These are phyloP conservation scores for Vaccinium corymbosum DNA, from an alignment of 148 eudicot genomes.

Conservation along the genomic window DNA sequence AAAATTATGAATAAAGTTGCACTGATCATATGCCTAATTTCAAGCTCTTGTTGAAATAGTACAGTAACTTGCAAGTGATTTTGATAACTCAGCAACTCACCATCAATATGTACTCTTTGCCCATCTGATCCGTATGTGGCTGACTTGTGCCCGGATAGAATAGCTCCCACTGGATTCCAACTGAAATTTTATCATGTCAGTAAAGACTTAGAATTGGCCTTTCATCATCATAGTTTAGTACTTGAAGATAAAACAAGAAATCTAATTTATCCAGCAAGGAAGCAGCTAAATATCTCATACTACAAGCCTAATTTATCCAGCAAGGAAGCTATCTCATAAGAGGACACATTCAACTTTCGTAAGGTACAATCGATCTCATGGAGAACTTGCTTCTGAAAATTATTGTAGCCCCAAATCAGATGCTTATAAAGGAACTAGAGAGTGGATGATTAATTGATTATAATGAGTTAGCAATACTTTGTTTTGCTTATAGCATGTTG, in stretches of 20 bases:
- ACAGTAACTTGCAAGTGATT: neutral
- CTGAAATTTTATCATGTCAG: conserved; percentile 30
- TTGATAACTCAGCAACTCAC: conserved; percentile 60
- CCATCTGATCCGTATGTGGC: conserved; percentile 76
- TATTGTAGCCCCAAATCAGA: neutral
- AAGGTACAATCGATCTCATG: neutral
- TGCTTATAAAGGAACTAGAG: neutral
- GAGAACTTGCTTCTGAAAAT: neutral
- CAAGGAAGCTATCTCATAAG: neutral
- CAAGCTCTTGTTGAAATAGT: neutral
- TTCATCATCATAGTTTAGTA: neutral
- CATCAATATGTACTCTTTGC: conserved; percentile 59
- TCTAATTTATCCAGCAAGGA: no score
- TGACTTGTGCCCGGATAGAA: conserved; percentile 73
- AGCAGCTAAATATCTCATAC: no score
- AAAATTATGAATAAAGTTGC: neutral
- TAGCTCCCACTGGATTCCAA: conserved; percentile 50
- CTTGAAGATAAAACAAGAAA: neutral
- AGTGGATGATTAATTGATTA: neutral
- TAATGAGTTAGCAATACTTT: neutral
- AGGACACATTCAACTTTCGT: conserved; percentile 1
- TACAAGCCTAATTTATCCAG: neutral
- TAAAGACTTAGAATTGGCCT: neutral
- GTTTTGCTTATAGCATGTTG: neutral
- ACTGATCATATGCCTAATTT: neutral